These are phyloP conservation scores for Sextonia rubra DNA, from an alignment of 164 flowering plant species.

Conservation along the genomic window DNA sequence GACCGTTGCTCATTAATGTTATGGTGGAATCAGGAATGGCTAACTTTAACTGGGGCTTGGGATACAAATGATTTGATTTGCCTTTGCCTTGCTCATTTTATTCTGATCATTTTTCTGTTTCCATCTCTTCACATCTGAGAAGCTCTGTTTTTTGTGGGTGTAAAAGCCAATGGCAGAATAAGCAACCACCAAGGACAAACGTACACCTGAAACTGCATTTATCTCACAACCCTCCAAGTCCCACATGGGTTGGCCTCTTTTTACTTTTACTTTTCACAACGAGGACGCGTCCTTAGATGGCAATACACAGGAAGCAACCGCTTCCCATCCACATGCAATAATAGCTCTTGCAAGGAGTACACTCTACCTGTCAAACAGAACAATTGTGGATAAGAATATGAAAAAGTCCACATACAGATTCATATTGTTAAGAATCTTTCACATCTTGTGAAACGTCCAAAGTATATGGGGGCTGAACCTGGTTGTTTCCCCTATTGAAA, in stretches of 20 bases:
- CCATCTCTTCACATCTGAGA: not conserved
- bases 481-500: too few relatives aligned
- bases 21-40: not conserved
- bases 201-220: constrained; percentile 6
- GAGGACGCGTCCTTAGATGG: not conserved
- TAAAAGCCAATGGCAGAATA: not conserved
- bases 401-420: not conserved
- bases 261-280: not conserved
- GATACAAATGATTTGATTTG: not conserved
- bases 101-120: not conserved
- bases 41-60: not conserved
- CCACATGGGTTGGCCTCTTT: too few relatives aligned
- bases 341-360: not conserved
- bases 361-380: not conserved
- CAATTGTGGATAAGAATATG: not conserved
- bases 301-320: not conserved
- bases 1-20: not conserved
- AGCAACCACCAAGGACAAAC: not conserved
- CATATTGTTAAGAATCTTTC: too few relatives aligned
- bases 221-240: not conserved
- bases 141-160: not conserved
- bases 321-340: not conserved
- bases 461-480: too few relatives aligned
- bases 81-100: not conserved
- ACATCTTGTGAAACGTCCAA: too few relatives aligned